phyloP scores from a whole-genome alignment of 306 rosid genomes.

The Medicago arabica region DNA sequence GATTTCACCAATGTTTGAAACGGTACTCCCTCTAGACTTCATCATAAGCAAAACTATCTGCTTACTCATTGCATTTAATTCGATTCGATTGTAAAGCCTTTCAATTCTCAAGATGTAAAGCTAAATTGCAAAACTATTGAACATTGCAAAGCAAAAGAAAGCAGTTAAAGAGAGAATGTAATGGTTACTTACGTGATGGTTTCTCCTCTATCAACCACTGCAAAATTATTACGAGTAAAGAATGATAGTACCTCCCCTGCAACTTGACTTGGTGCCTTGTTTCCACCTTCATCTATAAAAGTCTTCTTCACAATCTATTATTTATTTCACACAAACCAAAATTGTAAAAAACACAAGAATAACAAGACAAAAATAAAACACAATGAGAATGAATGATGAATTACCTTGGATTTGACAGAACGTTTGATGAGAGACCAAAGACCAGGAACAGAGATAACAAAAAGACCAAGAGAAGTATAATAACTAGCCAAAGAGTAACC shows the following conservation, averaged over 20 bases:
- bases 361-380: not conserved
- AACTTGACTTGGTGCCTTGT: constrained; percentile 64
- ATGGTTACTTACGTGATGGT: constrained; percentile 70
- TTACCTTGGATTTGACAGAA: constrained; percentile 91
- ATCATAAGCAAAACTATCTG: too few relatives aligned
- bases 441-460: constrained; percentile 93
- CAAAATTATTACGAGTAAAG: constrained; percentile 86
- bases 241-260: constrained; percentile 91
- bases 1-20: too few relatives aligned
- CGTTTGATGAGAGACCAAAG: constrained; percentile 99
- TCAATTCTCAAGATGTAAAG: too few relatives aligned
- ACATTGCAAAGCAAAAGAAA: not conserved
- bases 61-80: too few relatives aligned
- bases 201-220: constrained; percentile 79
- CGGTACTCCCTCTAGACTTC: too few relatives aligned
- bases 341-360: not conserved
- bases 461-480: constrained; percentile 93
- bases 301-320: constrained; percentile 91
- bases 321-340: not conserved
- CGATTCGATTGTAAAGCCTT: too few relatives aligned
- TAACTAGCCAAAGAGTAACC: constrained; percentile 90
- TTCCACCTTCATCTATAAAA: constrained; percentile 60
- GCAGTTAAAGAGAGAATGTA: not conserved
- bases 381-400: not conserved
- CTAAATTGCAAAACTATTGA: too few relatives aligned